Evolutionary conservation across 2,329 filamentous ascomycete genomes (phyloP), one percentile per base, ranked within the genome.

Genomic region (Claviceps cyperi): DNA sequence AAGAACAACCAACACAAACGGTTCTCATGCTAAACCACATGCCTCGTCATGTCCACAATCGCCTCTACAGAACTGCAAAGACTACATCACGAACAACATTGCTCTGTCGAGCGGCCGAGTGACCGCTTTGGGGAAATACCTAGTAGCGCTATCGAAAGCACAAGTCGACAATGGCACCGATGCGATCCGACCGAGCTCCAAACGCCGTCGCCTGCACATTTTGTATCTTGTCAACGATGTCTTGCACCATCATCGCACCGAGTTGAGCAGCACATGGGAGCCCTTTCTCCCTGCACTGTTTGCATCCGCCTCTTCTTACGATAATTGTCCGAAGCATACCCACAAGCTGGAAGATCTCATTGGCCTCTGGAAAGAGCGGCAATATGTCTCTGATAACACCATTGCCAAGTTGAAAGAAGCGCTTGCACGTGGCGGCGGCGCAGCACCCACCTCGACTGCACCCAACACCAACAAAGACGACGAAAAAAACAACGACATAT

Each of bases 221-320:
- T 72, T 94, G 5, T 90, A 91, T 64, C 66, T 94, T 41, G 59
- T 92, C 53, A 90, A 81, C 66, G 89, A 95, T 64, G 69, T 86
- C 24, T 71, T 94, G 22, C 81, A 89, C 61, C 83, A 90, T 48
- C 67, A 74, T 41, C 65, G 71, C 48, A 67, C 71, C 51, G 67
- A 71, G 51, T 74, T 88, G 56, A 74, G 73, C 48, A 68, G 69
- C 43, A 72, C 74, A 47, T 63, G 87, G 50, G 76, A 81, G 54
- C 69, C 75, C 7, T 71, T 73, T 55, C 67, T 92, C 8, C 71
- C 77, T 7, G 71, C 76, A n/a, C 68, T 94, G n/a, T 56, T 81
- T 72, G 64, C 74, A 62, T 63, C 68, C 66, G 69, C 83, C 57
- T 63, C 81, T 59, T 63, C 74, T 46, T 80, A 79, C 57, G 65